Evolutionary conservation across 73 alveolate species (phyloP).

Genomic region (Stentor roeselii): DNA sequence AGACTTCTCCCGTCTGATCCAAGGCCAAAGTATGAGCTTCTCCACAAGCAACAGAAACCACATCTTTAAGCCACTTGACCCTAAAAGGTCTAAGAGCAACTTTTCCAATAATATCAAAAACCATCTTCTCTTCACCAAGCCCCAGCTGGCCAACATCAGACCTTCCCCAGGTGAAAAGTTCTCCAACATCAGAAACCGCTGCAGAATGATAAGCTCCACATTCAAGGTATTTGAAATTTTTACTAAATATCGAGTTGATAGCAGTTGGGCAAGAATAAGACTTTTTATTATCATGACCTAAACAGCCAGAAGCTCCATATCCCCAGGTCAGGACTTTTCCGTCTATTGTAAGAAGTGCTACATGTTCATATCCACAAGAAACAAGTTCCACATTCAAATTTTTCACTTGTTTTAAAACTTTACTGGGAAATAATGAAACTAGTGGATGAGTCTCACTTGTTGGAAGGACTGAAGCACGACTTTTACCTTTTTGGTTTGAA

Average conservation of each 20-base stretch:
- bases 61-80: slow-evolving; percentile 10
- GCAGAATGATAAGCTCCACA: slow-evolving; percentile 68
- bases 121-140: slow-evolving; percentile 23
- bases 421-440: slow-evolving; percentile 1
- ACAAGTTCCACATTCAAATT: neutral
- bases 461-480: neutral
- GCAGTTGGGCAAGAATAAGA: slow-evolving; percentile 44
- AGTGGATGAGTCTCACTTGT: neutral
- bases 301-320: slow-evolving; percentile 71
- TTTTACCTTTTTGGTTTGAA: neutral
- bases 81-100: slow-evolving; percentile 28
- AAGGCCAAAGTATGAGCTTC: slow-evolving; percentile 63
- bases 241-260: slow-evolving; percentile 11
- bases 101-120: slow-evolving; percentile 42
- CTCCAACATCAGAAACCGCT: slow-evolving; percentile 33
- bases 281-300: slow-evolving; percentile 58
- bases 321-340: slow-evolving; percentile 69
- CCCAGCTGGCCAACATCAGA: slow-evolving; percentile 66
- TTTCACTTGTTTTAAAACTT: neutral
- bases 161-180: slow-evolving; percentile 60
- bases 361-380: slow-evolving; percentile 63
- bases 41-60: slow-evolving; percentile 49
- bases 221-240: slow-evolving; percentile 28
- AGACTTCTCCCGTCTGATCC: slow-evolving; percentile 37
- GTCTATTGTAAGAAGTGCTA: slow-evolving; percentile 33